Evolutionary conservation across 2,329 filamentous ascomycete species (phyloP).

Genomic region (Neurospora sp.): DNA sequence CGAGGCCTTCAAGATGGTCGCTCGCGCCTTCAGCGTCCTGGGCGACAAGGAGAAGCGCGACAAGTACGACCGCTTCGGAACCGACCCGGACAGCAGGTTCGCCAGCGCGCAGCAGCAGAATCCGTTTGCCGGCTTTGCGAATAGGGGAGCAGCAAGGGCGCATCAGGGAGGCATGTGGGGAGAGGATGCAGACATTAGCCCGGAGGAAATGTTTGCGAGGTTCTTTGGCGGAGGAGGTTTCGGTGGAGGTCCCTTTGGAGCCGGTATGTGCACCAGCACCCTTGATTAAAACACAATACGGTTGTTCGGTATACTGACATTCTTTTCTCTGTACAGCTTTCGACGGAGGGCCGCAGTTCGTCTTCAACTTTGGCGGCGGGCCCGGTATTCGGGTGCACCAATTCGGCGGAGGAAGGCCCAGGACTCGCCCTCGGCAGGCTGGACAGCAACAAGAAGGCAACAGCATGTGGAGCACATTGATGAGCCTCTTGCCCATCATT

Average conservation of each 20-base stretch:
- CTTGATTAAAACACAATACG: not conserved
- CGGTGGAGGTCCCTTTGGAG: constrained; percentile 47
- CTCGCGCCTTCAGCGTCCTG: constrained; percentile 83
- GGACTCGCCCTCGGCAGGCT: constrained; percentile 62
- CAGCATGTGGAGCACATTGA: constrained; percentile 46
- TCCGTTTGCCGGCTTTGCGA: constrained; percentile 55
- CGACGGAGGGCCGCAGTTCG: constrained; percentile 75
- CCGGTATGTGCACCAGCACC: constrained; percentile 21
- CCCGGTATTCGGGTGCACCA: constrained; percentile 91
- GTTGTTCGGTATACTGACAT: constrained; percentile 1
- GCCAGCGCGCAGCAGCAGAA: constrained; percentile 51
- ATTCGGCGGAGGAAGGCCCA: constrained; percentile 73
- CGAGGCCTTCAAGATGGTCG: constrained; percentile 98
- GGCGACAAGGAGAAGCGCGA: constrained; percentile 89
- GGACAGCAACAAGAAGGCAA: constrained; percentile 42
- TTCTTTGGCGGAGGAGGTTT: constrained; percentile 87
- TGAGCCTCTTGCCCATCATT: constrained; percentile 77
- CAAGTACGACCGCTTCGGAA: constrained; percentile 80
- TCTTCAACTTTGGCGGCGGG: constrained; percentile 89
- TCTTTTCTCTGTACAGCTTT: constrained; percentile 36
- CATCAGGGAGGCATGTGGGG: constrained; percentile 58
- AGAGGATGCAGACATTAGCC: constrained; percentile 68
- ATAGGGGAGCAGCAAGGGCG: constrained; percentile 23
- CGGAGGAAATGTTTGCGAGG: constrained; percentile 91
- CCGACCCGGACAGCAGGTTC: constrained; percentile 85